Conservation (phyloP, 2,329 filamentous ascomycete species). For the Colletotrichum lini region DNA sequence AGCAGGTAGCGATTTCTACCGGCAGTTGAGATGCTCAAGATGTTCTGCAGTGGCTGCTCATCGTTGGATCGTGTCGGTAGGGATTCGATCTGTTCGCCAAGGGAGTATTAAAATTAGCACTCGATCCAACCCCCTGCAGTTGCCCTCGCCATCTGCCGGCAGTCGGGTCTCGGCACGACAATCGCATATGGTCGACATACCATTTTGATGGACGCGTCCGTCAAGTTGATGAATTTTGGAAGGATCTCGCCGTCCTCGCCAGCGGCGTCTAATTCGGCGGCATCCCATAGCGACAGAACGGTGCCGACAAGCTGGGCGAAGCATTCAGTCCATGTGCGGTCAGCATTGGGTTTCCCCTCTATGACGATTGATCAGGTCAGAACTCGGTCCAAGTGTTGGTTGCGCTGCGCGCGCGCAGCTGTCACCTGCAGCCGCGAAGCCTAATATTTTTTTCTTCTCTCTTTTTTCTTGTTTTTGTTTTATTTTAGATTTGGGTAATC, state of each 20-base stretch:
- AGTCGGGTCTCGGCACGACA: conserved; percentile 7
- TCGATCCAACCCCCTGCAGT: conserved; percentile 19
- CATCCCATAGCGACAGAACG: conserved; percentile 95
- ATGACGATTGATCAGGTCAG: conserved; percentile 37
- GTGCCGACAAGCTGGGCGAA: conserved; percentile 98
- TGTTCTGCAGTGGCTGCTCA: conserved; percentile 90
- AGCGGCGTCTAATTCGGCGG: conserved; percentile 88
- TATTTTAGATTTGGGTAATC: background rate
- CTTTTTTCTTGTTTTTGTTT: too few species aligned
- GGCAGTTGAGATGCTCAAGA: conserved; percentile 94
- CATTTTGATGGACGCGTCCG: conserved; percentile 98
- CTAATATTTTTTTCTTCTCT: background rate
- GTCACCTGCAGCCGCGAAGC: conserved; percentile 1
- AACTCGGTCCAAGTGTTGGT: conserved; percentile 9
- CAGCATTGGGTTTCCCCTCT: conserved; percentile 89
- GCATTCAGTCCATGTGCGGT: conserved; percentile 95
- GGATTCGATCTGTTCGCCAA: conserved; percentile 79
- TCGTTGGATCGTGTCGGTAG: conserved; percentile 84
- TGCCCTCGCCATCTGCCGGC: conserved; percentile 1
- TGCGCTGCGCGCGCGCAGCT: conserved; percentile 4
- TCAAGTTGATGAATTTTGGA: conserved; percentile 95
- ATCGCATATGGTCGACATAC: conserved; percentile 62
- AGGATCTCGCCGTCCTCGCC: conserved; percentile 88
- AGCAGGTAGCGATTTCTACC: conserved; percentile 95
- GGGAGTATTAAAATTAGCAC: conserved; percentile 31